Base-by-base conservation (phyloP, 2,329 filamentous ascomycete genomes). In the Ascochyta pisi region DNA sequence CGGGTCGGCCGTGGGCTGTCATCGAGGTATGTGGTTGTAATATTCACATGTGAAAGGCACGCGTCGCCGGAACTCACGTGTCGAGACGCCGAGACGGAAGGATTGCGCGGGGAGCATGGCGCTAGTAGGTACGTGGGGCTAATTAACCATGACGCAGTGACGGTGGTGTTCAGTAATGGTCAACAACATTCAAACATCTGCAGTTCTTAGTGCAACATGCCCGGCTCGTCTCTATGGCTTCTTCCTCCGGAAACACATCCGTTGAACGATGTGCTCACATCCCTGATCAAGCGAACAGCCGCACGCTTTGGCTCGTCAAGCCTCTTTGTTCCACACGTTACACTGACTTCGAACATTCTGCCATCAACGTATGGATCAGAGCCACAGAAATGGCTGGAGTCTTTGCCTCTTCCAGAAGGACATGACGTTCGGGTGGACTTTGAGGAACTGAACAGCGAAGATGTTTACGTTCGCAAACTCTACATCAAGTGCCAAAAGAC, bases 211-310 rank as follows among this genome's bases (percentile, higher is more conserved):
- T 24, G 33, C 31, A 64, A 50, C 12, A 77, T 77, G 74, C 74
- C 75, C 35, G 76, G 76, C 33, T 76, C 75, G 22, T 78, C 77
- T 12, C 74, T 79, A 22, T 79, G 77, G 77, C 71, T 79, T 8
- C 66, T 79, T 15, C 78, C 77, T 2, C 76, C 76, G 8, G 45
- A 62, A n/a, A 27, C 54, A 10, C 70, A 76, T 38, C 62, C 70
- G 13, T 67, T 78, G 27, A 63, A 69, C 46, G 19, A 62, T 26
- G 33, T 64, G 24, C 61, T 79, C n/a, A 54, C 70, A 6, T 49
- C 60, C 24, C 68, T 78, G 46, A 78, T 80, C 61, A 50, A 65
- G 31, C 38, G 68, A 46, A 68, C 67, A 62, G 63, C 77, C 52
- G 33, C 59, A 40, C 67, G 68, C 45, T 78, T 77, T 62, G 47